phyloP scores from a whole-genome alignment of 768 basidiomycete species.

The Trichaptum fuscoviolaceum region DNA sequence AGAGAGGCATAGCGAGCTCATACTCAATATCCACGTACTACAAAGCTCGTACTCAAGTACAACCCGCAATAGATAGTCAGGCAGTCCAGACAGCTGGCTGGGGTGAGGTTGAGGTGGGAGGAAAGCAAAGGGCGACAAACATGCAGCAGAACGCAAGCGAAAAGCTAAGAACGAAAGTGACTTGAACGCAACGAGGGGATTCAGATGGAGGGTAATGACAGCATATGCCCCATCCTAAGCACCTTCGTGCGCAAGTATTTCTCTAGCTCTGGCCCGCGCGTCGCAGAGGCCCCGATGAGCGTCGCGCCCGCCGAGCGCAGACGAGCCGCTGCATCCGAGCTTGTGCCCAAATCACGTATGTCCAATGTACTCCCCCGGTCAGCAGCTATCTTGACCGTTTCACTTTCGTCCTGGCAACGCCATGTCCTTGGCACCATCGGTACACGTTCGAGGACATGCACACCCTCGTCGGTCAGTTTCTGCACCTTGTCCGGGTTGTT shows the following conservation, averaged over 20 bases:
- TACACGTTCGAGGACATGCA: conserved; percentile 77
- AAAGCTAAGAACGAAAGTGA: neutral
- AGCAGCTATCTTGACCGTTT: neutral
- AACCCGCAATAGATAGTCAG: too few species aligned
- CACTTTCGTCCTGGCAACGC: conserved; percentile 34
- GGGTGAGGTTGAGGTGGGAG: too few species aligned
- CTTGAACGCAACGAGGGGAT: neutral
- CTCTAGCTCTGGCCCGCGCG: conserved; percentile 82
- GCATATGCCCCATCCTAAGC: conserved; percentile 94
- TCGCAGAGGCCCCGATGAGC: conserved; percentile 73
- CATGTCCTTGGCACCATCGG: conserved; percentile 94
- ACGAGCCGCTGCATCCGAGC: conserved; percentile 17
- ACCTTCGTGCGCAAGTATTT: conserved; percentile 96
- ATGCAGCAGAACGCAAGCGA: neutral
- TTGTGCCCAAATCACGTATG: conserved; percentile 17
- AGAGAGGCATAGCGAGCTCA: neutral
- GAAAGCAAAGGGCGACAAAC: neutral
- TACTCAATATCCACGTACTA: conserved; percentile 16
- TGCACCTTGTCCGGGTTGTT: conserved; percentile 98
- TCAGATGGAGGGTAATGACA: conserved; percentile 34
- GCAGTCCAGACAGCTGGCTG: too few species aligned
- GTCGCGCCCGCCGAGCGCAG: conserved; percentile 58
- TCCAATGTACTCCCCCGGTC: neutral
- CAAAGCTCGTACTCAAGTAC: too few species aligned
- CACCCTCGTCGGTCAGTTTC: conserved; percentile 79